Base-by-base conservation (phyloP, 306 rosid species). In the Hippophae tibetana region DNA sequence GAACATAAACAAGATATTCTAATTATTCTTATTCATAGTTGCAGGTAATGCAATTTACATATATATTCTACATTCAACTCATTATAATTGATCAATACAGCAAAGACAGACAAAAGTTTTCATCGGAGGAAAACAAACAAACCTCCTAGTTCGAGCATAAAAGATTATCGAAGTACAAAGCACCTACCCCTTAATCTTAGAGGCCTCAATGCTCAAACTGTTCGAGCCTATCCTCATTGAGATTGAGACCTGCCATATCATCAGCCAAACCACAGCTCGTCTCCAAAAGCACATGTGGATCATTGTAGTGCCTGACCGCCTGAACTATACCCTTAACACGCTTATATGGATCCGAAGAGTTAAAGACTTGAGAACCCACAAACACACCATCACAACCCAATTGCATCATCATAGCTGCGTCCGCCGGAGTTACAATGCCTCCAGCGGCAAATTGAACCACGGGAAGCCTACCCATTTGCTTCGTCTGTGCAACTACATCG, bases 371-470 rank as follows among this genome's bases (percentile, higher is more conserved):
- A 3, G 74, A 66, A 50, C 81, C 89, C 13, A 83, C 62, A 44
- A 86, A 76, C 23, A 89, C 84, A 6, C 97, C 97, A 13, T 86
- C 87, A 61, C 97, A 86, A 0, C 97, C 97, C 47, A 89, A 58
- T 40, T 89, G 97, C 97, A 86, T 86, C 95, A 89, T 70, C 71
- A 89, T 43, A 9, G 89, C 90, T 25, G 77, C 95, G 51, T 89
- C 92, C 0, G 97, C 92, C n/a, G 97, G 92, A 23, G 97, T 86
- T 55, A 74, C 85, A 38, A 89, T 79, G 42, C 97, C 97, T 0
- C 97, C 87, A 41, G 84, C 74, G 11, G 92, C 92, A 42, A 83
- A 89, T 13, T 81, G 77, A 41, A 76, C 78, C 13, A 77, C 92
- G 3, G 89, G 97, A 5, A 86, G 82, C 70, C 89, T 53, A 2